Conservation (phyloP, 345 rosid species). For the Kernera saxatilis region DNA sequence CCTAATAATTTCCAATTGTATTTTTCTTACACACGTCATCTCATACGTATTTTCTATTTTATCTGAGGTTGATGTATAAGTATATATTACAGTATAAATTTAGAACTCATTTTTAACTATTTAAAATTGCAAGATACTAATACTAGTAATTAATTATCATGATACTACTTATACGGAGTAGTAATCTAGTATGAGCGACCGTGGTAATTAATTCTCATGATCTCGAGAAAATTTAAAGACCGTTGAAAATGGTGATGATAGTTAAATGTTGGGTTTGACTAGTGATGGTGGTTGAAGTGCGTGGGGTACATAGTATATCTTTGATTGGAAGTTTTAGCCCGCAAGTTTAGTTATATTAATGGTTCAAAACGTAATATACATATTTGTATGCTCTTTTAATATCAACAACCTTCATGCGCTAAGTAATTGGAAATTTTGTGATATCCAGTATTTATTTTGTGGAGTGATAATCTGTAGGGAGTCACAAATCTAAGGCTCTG, state of each 20-base stretch:
- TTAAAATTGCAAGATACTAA: background rate
- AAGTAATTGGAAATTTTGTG: too few relatives aligned
- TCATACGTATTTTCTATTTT: too few relatives aligned
- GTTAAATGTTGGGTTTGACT: constrained; percentile 35
- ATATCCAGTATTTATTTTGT: too few relatives aligned
- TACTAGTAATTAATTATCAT: background rate
- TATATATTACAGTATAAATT: too few relatives aligned
- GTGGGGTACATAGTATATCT: constrained; percentile 11
- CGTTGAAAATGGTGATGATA: constrained; percentile 18
- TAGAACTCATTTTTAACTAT: too few relatives aligned
- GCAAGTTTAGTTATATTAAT: background rate
- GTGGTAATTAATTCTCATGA: constrained; percentile 13
- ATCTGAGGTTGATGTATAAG: too few relatives aligned
- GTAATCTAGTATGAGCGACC: background rate
- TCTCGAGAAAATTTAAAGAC: constrained; percentile 13
- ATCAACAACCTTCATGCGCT: too few relatives aligned
- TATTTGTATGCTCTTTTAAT: too few relatives aligned
- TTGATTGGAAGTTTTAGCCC: constrained; percentile 11
- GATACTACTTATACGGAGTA: too few relatives aligned
- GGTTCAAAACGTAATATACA: too few relatives aligned
- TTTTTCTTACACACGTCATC: background rate
- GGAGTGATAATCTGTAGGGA: too few relatives aligned
- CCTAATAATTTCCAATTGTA: background rate
- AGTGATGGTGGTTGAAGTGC: constrained; percentile 27
- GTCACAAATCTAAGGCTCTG: too few relatives aligned